A percentile compares a stretch with the other conserved stretches of the same genome.
Evolutionary conservation across 345 rosid species (phyloP).

Genomic region (Populus davidiana): DNA sequence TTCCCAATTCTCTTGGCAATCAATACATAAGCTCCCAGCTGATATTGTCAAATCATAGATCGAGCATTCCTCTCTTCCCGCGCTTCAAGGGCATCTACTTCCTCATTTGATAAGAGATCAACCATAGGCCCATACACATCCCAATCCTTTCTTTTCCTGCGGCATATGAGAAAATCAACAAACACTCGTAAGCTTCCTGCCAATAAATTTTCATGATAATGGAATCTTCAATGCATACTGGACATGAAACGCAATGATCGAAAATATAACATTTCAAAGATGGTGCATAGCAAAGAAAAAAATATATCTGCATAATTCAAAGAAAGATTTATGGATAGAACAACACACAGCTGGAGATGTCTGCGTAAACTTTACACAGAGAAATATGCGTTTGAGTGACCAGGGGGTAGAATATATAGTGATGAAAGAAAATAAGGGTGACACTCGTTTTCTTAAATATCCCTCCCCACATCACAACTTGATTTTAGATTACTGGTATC

Average conservation of each 20-base stretch:
- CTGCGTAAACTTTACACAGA: no score
- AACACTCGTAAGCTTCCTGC: background rate
- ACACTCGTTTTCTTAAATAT: no score
- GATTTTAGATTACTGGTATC: no score
- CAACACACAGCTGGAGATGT: no score
- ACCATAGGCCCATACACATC: constrained; percentile 73
- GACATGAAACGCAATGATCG: background rate
- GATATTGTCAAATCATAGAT: constrained; percentile 2
- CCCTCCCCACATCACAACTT: no score
- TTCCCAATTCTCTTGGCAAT: background rate
- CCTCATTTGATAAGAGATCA: constrained; percentile 74
- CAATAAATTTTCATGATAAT: background rate
- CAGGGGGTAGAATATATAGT: no score
- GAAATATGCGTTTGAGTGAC: no score
- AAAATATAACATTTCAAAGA: background rate
- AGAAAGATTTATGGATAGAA: no score
- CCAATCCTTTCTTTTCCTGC: constrained; percentile 95
- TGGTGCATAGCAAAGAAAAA: background rate
- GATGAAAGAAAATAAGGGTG: no score
- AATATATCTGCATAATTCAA: no score
- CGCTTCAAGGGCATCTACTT: constrained; percentile 81
- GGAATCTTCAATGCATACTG: background rate
- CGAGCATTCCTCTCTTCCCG: constrained; percentile 63
- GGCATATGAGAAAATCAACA: constrained; percentile 11
- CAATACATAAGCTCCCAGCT: background rate